Conservation (phyloP, 768 basidiomycete species). For the Suillus discolor region DNA sequence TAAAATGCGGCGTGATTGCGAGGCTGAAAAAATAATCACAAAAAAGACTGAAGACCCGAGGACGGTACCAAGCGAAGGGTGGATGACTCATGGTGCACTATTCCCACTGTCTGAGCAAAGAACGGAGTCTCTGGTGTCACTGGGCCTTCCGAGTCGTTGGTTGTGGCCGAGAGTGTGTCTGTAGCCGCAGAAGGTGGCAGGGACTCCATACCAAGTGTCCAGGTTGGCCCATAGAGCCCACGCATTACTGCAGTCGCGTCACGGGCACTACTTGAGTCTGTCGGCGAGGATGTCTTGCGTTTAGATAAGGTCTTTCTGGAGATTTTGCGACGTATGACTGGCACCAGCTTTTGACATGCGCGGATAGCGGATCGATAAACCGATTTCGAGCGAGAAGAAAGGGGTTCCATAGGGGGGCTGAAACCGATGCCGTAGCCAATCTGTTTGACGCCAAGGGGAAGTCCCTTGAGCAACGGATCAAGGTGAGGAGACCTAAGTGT, state of each 20-base stretch:
- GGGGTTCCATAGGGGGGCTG: constrained; percentile 17
- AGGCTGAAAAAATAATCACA: constrained; percentile 1
- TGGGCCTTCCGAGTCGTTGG: constrained; percentile 8
- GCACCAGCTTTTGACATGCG: constrained; percentile 6
- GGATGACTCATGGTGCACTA: neutral
- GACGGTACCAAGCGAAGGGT: constrained; percentile 8
- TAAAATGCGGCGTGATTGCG: neutral
- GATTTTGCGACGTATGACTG: constrained; percentile 9
- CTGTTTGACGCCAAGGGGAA: constrained; percentile 41
- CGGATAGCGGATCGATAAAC: constrained; percentile 9
- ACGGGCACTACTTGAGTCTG: neutral
- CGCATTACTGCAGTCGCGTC: constrained; percentile 5
- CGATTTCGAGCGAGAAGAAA: constrained; percentile 3
- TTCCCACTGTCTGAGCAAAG: neutral
- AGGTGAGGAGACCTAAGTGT: constrained; percentile 16
- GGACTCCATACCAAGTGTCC: constrained; percentile 5
- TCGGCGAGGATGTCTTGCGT: neutral
- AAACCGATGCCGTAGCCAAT: constrained; percentile 50
- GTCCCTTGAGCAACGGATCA: constrained; percentile 23
- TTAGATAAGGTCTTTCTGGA: neutral
- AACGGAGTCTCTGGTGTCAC: constrained; percentile 6
- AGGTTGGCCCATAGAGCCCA: constrained; percentile 9
- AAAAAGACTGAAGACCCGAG: constrained; percentile 1
- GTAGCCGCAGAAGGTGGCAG: neutral
- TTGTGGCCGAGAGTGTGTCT: neutral